phyloP scores from a whole-genome alignment of 345 rosid genomes.

The Eucalyptus cloeziana region DNA sequence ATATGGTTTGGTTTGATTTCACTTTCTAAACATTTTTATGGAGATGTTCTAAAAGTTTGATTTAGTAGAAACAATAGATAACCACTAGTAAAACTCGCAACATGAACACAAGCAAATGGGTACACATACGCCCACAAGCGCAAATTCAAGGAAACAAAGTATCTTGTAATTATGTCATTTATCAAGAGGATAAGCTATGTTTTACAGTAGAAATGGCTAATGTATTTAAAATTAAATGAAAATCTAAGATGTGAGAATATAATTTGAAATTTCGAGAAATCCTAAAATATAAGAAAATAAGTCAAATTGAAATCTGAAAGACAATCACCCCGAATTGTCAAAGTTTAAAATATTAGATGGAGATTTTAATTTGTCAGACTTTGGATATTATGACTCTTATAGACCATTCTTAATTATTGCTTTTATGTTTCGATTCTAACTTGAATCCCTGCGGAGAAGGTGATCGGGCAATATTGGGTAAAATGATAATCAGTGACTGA shows the following conservation, averaged over 20 bases:
- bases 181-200: background rate
- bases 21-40: background rate
- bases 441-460: background rate
- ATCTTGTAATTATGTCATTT: background rate
- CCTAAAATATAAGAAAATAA: background rate
- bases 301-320: background rate
- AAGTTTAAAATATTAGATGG: background rate
- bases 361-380: background rate
- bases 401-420: background rate
- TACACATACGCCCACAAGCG: background rate
- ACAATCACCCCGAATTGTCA: background rate
- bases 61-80: background rate
- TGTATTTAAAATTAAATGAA: background rate
- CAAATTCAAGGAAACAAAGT: background rate
- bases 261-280: background rate
- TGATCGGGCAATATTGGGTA: background rate
- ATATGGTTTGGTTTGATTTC: background rate
- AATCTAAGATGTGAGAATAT: background rate
- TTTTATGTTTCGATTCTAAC: background rate
- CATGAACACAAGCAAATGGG: background rate
- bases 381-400: background rate
- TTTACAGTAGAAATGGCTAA: background rate
- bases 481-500: background rate
- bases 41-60: background rate
- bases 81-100: background rate